These are phyloP conservation scores for Rhynchosporium graminicola DNA, from an alignment of 2,329 filamentous ascomycete species.

Conservation along the genomic window DNA sequence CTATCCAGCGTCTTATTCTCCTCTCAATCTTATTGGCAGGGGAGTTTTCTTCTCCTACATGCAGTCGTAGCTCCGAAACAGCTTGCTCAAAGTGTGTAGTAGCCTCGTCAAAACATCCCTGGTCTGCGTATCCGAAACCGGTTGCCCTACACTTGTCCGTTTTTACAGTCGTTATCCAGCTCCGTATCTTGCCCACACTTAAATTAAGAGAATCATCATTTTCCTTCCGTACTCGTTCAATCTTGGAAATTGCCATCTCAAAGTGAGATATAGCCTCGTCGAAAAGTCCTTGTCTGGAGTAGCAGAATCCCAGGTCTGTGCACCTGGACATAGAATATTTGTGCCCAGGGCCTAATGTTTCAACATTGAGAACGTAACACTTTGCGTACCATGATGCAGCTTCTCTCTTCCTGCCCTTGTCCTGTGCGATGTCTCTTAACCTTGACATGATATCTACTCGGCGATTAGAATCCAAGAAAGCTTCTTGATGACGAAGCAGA, in stretches of 20 bases:
- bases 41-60: not conserved
- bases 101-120: not conserved
- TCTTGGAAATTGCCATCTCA: not conserved
- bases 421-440: not conserved
- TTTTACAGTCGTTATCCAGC: not conserved
- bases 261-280: not conserved
- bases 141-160: not conserved
- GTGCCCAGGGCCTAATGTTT: constrained; percentile 9
- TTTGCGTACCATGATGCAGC: constrained; percentile 9
- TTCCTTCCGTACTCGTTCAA: not conserved
- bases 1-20: not conserved
- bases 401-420: not conserved
- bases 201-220: not conserved
- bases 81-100: not conserved
- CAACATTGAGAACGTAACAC: not conserved
- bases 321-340: not conserved
- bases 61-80: too few species aligned
- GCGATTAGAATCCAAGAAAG: not conserved
- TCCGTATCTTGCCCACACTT: not conserved
- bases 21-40: not conserved
- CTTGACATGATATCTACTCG: not conserved
- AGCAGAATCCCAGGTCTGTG: not conserved
- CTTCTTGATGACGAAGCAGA: not conserved
- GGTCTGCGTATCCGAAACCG: not conserved
- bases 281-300: constrained; percentile 9